Evolutionary conservation across 345 rosid genomes (phyloP), one percentile per base, ranked within the genome.

Genomic region (Erodium maritimum): DNA sequence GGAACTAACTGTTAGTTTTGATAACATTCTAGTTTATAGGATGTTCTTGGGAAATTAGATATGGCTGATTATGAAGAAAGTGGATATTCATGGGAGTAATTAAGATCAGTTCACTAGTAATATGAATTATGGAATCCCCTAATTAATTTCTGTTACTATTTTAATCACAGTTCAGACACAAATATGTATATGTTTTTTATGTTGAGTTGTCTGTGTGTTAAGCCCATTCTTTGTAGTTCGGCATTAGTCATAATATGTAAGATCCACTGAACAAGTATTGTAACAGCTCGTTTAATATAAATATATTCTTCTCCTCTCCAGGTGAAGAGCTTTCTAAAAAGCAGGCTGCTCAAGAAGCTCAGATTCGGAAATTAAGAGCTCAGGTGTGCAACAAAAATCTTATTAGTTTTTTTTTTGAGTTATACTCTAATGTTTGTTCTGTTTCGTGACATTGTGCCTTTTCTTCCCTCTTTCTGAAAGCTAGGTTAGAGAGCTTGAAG

Each of bases 321-420:
- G 99, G 99, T 55, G 97, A 94, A 76, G 96, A 94, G 71, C 99
- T 94, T 76, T 94, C 99, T 17, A 94, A 90, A 76, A 94, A 87
- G 72, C 99, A 90, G 71, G 97, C 97, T 67, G 79, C 90, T 68
- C 97, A 94, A 75, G 99, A 90, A 75, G 83, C 90, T 65, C 83
- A 82, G 20, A 94, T 94, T 58, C 77, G 97, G 82, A 94, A 94
- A 82, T 73, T 94, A 72, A 87, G 97, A 79, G 93, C 96, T 73
- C 97, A 90, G 96, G 99, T 94, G 24, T 54, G 24, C 56, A 21
- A 21, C 14, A 6, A 20, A 23, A 22, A 8, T 23, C 17, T 21
- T 4, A 23, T 55, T 13, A 16, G 16, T 2, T 19, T 37, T 54
- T 57, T 29, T 18, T 50, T 51, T 24, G 54, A 20, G 42, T 58